phyloP scores from a whole-genome alignment of 176 grass and related monocot species.

The Cenchrus fungigraminus region DNA sequence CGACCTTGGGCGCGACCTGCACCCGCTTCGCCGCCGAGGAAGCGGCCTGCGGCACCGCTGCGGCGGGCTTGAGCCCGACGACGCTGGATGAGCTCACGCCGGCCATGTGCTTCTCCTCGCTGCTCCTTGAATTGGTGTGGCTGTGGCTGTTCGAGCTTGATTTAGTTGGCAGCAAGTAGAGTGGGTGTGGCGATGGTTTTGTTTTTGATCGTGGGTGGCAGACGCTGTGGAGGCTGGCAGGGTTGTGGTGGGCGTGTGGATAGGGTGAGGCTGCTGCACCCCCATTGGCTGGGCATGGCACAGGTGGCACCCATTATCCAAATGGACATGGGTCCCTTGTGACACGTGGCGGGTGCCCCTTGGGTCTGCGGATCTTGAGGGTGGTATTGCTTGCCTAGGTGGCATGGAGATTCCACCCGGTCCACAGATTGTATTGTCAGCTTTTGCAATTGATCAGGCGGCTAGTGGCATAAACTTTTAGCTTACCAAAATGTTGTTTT shows the following conservation, averaged over 20 bases:
- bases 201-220: constrained; percentile 43
- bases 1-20: constrained; percentile 23
- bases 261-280: constrained; percentile 83
- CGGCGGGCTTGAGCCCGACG: constrained; percentile 64
- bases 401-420: background rate
- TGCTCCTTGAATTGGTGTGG: background rate
- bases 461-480: too few species aligned
- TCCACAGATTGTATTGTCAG: too few species aligned
- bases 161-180: constrained; percentile 1
- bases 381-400: background rate
- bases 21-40: constrained; percentile 28
- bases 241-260: constrained; percentile 78
- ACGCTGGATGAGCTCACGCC: constrained; percentile 64
- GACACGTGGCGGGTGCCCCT: constrained; percentile 23
- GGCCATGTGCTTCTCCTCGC: constrained; percentile 49
- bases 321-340: background rate
- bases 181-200: constrained; percentile 41
- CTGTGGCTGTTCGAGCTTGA: background rate
- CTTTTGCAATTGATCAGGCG: background rate
- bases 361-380: constrained; percentile 27
- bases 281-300: constrained; percentile 50
- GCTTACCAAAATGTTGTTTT: too few species aligned
- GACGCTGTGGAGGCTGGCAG: background rate
- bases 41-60: constrained; percentile 46
- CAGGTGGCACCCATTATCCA: constrained; percentile 45